These are phyloP conservation scores for Bauhinia variegata DNA, from an alignment of 306 rosid genomes.

Conservation along the genomic window DNA sequence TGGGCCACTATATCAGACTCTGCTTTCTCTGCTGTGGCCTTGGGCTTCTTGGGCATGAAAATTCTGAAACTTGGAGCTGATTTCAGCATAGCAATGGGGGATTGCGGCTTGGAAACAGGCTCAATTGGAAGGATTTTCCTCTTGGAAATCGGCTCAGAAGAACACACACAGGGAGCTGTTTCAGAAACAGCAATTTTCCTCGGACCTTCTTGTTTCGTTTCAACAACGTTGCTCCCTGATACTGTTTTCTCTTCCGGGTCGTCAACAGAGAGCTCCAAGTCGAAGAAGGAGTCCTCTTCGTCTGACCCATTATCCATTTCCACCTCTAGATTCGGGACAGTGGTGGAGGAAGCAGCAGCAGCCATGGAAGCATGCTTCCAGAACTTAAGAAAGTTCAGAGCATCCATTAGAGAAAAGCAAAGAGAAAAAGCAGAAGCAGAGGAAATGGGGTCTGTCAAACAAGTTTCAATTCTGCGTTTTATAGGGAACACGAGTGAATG, in stretches of 20 bases:
- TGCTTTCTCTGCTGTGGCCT: slow-evolving; percentile 23
- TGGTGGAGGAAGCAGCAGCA: slow-evolving; percentile 18
- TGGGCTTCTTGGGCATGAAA: slow-evolving; percentile 61
- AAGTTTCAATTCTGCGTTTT: no score
- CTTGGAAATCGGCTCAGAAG: slow-evolving; percentile 64
- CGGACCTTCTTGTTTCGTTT: background rate
- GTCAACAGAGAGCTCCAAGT: slow-evolving; percentile 60
- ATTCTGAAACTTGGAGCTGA: slow-evolving; percentile 77
- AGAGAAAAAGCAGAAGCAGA: background rate
- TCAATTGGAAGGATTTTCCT: slow-evolving; percentile 80
- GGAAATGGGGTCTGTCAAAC: no score
- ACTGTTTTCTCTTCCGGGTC: slow-evolving; percentile 19
- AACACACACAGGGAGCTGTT: slow-evolving; percentile 38
- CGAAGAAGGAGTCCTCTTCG: slow-evolving; percentile 88
- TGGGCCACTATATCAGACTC: background rate
- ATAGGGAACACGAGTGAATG: slow-evolving; percentile 44
- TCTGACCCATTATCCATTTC: slow-evolving; percentile 51
- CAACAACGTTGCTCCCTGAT: background rate
- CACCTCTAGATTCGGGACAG: slow-evolving; percentile 42
- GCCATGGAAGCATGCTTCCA: slow-evolving; percentile 51
- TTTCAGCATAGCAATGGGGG: slow-evolving; percentile 79
- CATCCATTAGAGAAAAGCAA: slow-evolving; percentile 56
- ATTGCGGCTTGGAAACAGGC: slow-evolving; percentile 73
- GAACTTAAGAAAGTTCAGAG: slow-evolving; percentile 71
- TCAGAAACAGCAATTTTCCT: slow-evolving; percentile 23